Conservation (phyloP, 2,329 filamentous ascomycete species). For the Neopestalotiopsis sp. region DNA sequence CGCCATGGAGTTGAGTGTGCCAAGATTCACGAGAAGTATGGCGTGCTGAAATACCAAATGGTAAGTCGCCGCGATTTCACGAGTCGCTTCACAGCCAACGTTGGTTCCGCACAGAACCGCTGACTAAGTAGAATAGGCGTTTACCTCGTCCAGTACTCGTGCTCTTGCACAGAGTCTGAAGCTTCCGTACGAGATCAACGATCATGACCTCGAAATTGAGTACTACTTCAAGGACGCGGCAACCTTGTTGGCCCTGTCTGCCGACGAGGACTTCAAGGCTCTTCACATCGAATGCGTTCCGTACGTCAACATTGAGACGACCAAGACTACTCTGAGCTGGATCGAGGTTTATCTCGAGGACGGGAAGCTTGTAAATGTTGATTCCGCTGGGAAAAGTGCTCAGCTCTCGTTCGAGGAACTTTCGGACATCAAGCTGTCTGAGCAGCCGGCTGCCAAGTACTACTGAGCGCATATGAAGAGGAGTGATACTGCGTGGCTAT, state of each 20-base stretch:
- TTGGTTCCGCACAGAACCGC: too few species aligned
- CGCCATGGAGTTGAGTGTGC: conserved; percentile 22
- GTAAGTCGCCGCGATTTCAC: neutral
- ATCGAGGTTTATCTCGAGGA: conserved; percentile 26
- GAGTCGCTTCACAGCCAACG: too few species aligned
- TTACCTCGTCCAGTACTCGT: conserved; percentile 19
- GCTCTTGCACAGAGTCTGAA: conserved; percentile 24
- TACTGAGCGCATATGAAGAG: neutral
- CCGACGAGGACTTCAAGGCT: conserved; percentile 24
- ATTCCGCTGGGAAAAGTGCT: conserved; percentile 20
- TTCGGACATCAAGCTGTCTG: conserved; percentile 5
- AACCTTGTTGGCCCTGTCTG: conserved; percentile 22
- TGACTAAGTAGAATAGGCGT: conserved; percentile 17
- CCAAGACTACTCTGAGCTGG: conserved; percentile 21
- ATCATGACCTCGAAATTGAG: conserved; percentile 25
- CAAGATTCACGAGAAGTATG: conserved; percentile 23
- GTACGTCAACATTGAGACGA: conserved; percentile 20
- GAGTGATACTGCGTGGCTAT: too few species aligned
- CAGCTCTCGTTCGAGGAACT: conserved; percentile 24
- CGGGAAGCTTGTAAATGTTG: conserved; percentile 23
- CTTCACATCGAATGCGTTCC: conserved; percentile 23
- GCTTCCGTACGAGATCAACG: conserved; percentile 21
- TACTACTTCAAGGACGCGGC: conserved; percentile 27
- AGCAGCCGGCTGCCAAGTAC: neutral
- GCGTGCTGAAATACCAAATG: conserved; percentile 23